phyloP scores from a whole-genome alignment of 768 basidiomycete genomes.

The Suillus placidus region DNA sequence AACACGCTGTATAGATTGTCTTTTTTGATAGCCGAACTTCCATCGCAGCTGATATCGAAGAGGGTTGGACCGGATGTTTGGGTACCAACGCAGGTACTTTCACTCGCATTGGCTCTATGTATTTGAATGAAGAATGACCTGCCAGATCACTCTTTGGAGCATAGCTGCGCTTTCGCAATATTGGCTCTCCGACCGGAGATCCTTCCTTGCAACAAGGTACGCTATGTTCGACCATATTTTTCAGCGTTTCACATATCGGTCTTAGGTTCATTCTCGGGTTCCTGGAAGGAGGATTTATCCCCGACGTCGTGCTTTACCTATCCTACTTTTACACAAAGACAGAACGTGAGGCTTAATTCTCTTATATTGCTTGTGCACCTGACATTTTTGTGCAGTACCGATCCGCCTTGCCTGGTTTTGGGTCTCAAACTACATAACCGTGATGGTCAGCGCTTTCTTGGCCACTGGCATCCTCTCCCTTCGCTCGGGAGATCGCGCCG shows the following conservation, averaged over 20 bases:
- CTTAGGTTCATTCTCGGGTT: conserved; percentile 55
- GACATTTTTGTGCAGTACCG: conserved; percentile 5
- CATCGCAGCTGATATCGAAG: conserved; percentile 70
- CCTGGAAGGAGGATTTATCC: conserved; percentile 66
- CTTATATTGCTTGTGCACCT: neutral
- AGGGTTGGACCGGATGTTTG: conserved; percentile 68
- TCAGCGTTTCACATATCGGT: neutral
- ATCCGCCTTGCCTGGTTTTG: conserved; percentile 69
- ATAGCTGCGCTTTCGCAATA: conserved; percentile 58
- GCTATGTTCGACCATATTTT: conserved; percentile 8
- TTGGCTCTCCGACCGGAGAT: conserved; percentile 54
- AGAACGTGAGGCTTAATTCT: conserved; percentile 42
- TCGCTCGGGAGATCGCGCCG: conserved; percentile 43
- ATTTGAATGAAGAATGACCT: neutral
- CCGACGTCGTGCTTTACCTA: conserved; percentile 65
- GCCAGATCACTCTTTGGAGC: conserved; percentile 59
- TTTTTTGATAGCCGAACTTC: conserved; percentile 58
- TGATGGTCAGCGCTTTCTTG: conserved; percentile 62
- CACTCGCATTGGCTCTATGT: neutral
- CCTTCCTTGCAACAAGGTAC: conserved; percentile 58
- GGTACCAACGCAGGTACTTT: conserved; percentile 57
- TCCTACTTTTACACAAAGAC: conserved; percentile 65
- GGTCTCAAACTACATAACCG: conserved; percentile 57
- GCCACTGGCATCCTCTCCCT: conserved; percentile 50
- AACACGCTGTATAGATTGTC: conserved; percentile 58